Evolutionary conservation across 2,329 filamentous ascomycete species (phyloP), one percentile per base, ranked within the genome.

Genomic region (Talaromyces atroroseus): DNA sequence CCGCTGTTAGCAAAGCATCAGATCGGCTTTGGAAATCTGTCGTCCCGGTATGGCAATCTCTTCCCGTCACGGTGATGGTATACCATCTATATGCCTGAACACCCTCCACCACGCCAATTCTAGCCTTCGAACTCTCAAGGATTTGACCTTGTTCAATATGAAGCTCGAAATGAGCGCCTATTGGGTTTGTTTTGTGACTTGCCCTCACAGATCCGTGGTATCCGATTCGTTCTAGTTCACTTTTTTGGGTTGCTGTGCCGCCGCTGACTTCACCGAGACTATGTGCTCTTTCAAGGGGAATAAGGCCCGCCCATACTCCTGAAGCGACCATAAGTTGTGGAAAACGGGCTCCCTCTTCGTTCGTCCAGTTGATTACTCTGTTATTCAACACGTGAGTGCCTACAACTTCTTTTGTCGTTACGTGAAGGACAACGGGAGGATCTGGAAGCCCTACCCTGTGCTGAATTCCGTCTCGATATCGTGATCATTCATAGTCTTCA

Each of bases 71-170:
- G 5, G 81, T 82, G 38, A 91, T 70, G 0, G 82, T 86, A 68
- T 84, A 85, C 88, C 88, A 91, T 57, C 83, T 82, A 69, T 89
- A 90, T 5, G 85, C 86, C 67, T 91, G 88, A 1, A 88, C 87
- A 2, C 87, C 87, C 32, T 81, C 80, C 4, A 92, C 88, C 6
- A 89, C 80, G 21, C 86, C 85, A 52, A 92, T 80, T 54, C 84
- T 84, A 61, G 84, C 79, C 24, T 78, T 73, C 26, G 80, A 77
- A 16, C 78, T 78, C 64, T 92, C 85, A 1, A 95, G 78, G 34
- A 90, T 82, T 0, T 89, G 88, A 0, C 89, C 89, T 68, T 95
- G 90, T 68, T 95, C 90, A 53, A 92, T 92, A 66, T 94, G 89
- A 10, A 94, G 78, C 69, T 92, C 89, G 64, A 92, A 92, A 69